Evolutionary conservation across 1,139 yeast species (phyloP).

Genomic region (Pichia sp.): DNA sequence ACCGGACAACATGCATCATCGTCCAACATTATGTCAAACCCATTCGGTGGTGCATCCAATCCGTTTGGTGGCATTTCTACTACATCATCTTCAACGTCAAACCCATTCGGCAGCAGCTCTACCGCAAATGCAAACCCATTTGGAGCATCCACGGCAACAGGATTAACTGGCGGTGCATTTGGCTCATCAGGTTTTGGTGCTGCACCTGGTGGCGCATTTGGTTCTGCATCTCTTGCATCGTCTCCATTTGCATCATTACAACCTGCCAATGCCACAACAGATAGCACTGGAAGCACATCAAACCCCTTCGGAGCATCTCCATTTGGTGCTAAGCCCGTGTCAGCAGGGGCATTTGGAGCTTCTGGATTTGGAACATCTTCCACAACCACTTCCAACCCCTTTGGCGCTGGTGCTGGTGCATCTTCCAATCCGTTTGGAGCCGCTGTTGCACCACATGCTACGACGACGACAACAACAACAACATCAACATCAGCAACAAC

Average conservation of each 20-base stretch:
- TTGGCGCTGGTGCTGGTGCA: conserved; percentile 4
- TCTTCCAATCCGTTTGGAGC: conserved; percentile 10
- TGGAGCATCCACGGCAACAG: background rate
- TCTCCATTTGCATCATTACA: too few species aligned
- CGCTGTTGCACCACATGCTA: conserved; percentile 9
- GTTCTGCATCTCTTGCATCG: too few species aligned
- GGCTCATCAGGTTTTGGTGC: conserved; percentile 14
- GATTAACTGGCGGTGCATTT: conserved; percentile 5
- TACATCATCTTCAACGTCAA: conserved; percentile 24
- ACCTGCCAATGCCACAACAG: too few species aligned
- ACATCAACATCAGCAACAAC: conserved; percentile 3
- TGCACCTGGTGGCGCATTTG: conserved; percentile 13
- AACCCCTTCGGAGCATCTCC: conserved; percentile 20
- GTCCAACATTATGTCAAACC: background rate
- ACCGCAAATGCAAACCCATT: background rate
- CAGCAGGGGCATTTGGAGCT: conserved; percentile 10
- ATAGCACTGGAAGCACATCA: too few species aligned
- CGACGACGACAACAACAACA: conserved; percentile 5
- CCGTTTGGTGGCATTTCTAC: conserved; percentile 37
- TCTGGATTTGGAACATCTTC: conserved; percentile 4
- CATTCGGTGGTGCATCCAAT: conserved; percentile 21
- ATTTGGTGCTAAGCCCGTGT: background rate
- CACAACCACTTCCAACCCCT: conserved; percentile 4
- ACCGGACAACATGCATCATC: too few species aligned
- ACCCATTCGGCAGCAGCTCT: conserved; percentile 1